Percentiles rank a stretch among this genome's conserved stretches.
phyloP scores from a whole-genome alignment of 2,329 filamentous ascomycete species.

The Dactylonectria macrodidyma region DNA sequence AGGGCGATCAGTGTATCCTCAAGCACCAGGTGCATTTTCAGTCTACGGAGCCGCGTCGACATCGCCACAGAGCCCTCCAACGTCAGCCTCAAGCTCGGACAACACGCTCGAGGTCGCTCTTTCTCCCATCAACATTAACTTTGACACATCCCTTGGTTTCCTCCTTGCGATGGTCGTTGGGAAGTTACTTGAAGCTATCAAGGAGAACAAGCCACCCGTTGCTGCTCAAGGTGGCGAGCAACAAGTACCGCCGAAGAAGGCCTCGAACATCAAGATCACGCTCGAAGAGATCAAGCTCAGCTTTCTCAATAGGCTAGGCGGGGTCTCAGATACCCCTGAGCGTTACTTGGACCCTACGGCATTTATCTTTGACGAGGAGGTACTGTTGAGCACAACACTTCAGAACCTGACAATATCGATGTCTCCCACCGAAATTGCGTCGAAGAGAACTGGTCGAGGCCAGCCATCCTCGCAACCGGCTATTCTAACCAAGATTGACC shows the following conservation, averaged over 20 bases:
- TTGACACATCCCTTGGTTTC: conserved; percentile 71
- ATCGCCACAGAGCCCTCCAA: conserved; percentile 18
- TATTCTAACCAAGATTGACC: conserved; percentile 57
- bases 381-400: conserved; percentile 67
- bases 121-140: conserved; percentile 67
- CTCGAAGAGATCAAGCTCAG: conserved; percentile 67
- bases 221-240: conserved; percentile 30
- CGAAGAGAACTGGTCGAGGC: conserved; percentile 27
- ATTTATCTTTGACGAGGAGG: conserved; percentile 61
- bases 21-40: conserved; percentile 75
- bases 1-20: conserved; percentile 60
- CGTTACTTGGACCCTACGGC: conserved; percentile 59
- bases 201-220: conserved; percentile 40
- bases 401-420: conserved; percentile 58
- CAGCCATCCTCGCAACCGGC: conserved; percentile 47
- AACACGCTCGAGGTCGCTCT: conserved; percentile 63
- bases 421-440: conserved; percentile 39
- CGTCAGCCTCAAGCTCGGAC: conserved; percentile 31
- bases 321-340: conserved; percentile 66
- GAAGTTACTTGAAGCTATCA: conserved; percentile 64
- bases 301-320: conserved; percentile 69
- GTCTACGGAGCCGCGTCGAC: conserved; percentile 52
- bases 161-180: conserved; percentile 66
- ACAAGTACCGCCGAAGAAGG: conserved; percentile 30
- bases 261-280: conserved; percentile 60